phyloP scores from a whole-genome alignment of 192 early-diverging fungal species.

The Backusella mclennaniae region DNA sequence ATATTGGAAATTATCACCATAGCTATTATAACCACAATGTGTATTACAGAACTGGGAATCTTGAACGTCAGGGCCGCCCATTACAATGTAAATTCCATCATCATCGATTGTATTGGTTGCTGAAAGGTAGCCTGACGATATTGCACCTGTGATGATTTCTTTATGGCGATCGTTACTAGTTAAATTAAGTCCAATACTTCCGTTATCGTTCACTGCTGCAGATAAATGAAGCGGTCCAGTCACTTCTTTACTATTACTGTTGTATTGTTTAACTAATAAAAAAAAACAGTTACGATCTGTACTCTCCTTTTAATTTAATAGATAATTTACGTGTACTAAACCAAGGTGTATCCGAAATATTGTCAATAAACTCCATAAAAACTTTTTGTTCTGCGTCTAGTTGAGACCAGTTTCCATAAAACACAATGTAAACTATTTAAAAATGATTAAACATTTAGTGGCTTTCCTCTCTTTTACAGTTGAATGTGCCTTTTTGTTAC shows the following conservation, averaged over 20 bases:
- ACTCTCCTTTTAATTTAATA: not conserved
- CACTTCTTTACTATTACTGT: not conserved
- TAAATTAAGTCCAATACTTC: slow-evolving; percentile 17
- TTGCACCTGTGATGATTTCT: slow-evolving; percentile 23
- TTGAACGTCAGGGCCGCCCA: slow-evolving; percentile 22
- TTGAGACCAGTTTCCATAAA: slow-evolving; percentile 27
- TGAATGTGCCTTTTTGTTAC: not conserved
- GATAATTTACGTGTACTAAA: slow-evolving; percentile 15
- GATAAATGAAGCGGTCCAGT: slow-evolving; percentile 22
- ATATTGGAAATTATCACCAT: slow-evolving; percentile 21
- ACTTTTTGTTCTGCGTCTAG: slow-evolving; percentile 2
- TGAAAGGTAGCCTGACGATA: slow-evolving; percentile 18
- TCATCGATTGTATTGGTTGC: slow-evolving; percentile 19
- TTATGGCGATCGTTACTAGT: slow-evolving; percentile 13
- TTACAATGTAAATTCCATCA: slow-evolving; percentile 24
- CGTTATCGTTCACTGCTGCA: slow-evolving; percentile 23
- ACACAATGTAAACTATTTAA: slow-evolving; percentile 20
- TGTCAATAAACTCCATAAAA: slow-evolving; percentile 24
- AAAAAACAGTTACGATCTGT: not conserved
- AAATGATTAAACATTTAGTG: not conserved
- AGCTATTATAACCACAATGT: slow-evolving; percentile 27
- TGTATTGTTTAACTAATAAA: slow-evolving; percentile 13
- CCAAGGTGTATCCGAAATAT: slow-evolving; percentile 16
- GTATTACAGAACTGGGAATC: slow-evolving; percentile 27
- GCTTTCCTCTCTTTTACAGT: not conserved